Base-by-base conservation (phyloP, 768 basidiomycete species). In the Leccinum subgranulosum region DNA sequence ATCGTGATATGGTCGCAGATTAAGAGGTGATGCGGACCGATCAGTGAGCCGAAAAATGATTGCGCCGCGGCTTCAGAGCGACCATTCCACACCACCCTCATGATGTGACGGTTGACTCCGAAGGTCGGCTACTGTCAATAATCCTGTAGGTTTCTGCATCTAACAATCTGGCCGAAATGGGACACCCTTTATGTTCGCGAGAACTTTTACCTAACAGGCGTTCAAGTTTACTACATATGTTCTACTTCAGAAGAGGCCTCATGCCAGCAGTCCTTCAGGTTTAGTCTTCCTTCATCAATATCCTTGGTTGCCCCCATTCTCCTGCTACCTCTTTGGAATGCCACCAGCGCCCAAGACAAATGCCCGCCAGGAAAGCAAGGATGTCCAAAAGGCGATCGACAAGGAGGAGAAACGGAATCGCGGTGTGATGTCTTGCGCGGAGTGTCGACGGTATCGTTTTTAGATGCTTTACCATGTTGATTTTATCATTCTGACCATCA, bases 371-470 rank as follows among this genome's bases (percentile, higher is more conserved):
- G 70, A 72, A 23, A 61, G 31, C 31, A 71, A 60, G 53, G 72
- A 75, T 29, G 63, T 65, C 12, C 82, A 81, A 59, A 79, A 79
- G 49, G 77, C 79, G 15, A 81, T 84, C 54, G 85, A 86, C 63
- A 86, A 86, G 67, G 85, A 86, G 74, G 79, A 83, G 8, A 86
- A 86, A 65, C 76, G 85, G 41, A 83, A 84, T 3, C 75, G 83
- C 63, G 84, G 84, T 73, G 64, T 73, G 2, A 74, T 73, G 70
- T 73, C 72, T 27, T 86, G 85, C 66, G 85, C 85, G 3, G 85
- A 86, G 68, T 87, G 85, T 66, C 74, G 85, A 66, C 76, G 85
- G 84, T 84, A 28, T 3, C 25, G 56, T 34, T 54, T 72, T 46
- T 54, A 46, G 8, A 12, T 36, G 10, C 27, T 69, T 8, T 6